Conservation (phyloP, 129 eudicot species). For the Escallonia rubra region DNA sequence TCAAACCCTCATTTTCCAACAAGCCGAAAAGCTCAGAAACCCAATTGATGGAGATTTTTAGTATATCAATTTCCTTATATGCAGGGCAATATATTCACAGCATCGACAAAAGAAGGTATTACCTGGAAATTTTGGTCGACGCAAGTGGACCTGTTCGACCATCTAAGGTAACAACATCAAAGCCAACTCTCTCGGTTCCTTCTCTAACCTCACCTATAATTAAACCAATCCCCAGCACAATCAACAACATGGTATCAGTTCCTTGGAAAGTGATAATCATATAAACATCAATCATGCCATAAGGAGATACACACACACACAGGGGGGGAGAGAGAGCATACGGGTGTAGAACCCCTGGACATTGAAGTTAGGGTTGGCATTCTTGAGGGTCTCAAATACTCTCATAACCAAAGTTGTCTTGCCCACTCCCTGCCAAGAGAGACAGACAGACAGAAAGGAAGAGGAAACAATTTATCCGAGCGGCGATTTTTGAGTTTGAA, state of each 20-base stretch:
- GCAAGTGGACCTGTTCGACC: slow-evolving; percentile 65
- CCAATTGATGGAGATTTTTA: too few species aligned
- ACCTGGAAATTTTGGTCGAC: slow-evolving; percentile 47
- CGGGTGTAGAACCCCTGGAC: slow-evolving; percentile 89
- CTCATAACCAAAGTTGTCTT: slow-evolving; percentile 70
- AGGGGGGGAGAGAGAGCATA: slow-evolving; percentile 13
- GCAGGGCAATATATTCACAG: too few species aligned
- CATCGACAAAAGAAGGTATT: background rate
- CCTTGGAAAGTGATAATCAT: background rate
- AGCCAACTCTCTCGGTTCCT: slow-evolving; percentile 76
- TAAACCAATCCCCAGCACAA: background rate
- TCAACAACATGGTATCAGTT: too few species aligned
- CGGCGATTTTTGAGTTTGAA: background rate
- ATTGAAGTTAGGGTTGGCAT: slow-evolving; percentile 59
- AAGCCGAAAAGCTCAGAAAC: too few species aligned
- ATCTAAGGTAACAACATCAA: slow-evolving; percentile 81
- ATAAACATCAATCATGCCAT: background rate
- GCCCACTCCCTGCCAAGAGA: slow-evolving; percentile 87
- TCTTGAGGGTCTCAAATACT: slow-evolving; percentile 55
- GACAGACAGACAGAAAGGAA: too few species aligned
- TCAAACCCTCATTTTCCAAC: too few species aligned
- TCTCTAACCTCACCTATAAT: slow-evolving; percentile 64
- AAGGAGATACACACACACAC: background rate
- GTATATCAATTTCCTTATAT: too few species aligned
- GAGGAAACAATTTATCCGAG: background rate